These are phyloP conservation scores for Diaporthe destruens DNA, from an alignment of 2,329 filamentous ascomycete species.

Conservation along the genomic window DNA sequence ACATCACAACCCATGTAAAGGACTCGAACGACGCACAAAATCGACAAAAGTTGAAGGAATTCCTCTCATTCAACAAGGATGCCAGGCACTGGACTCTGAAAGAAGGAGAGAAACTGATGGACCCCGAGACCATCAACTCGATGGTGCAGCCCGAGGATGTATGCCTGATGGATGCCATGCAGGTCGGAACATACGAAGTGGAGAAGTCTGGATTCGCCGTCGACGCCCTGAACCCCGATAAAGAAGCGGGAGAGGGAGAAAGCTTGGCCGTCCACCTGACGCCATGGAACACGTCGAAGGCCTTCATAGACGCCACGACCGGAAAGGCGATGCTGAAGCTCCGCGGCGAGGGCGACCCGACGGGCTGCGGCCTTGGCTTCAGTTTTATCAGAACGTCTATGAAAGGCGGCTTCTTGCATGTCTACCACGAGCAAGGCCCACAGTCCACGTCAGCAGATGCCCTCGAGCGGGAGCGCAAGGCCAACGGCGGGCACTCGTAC, in stretches of 20 bases:
- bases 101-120: constrained; percentile 79
- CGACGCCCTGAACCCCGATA: constrained; percentile 74
- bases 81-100: constrained; percentile 88
- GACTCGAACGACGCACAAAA: constrained; percentile 96
- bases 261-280: constrained; percentile 90
- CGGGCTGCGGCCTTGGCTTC: constrained; percentile 91
- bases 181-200: constrained; percentile 91
- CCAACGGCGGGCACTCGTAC: constrained; percentile 94
- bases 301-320: constrained; percentile 92
- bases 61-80: constrained; percentile 90
- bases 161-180: constrained; percentile 95
- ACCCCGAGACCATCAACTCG: constrained; percentile 82
- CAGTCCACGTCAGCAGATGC: constrained; percentile 81
- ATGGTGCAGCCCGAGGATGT: constrained; percentile 98
- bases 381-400: constrained; percentile 98
- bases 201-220: constrained; percentile 86
- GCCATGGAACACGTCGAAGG: constrained; percentile 96
- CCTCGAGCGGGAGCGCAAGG: constrained; percentile 87
- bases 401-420: constrained; percentile 95
- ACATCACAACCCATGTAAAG: constrained; percentile 91
- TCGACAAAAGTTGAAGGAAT: constrained; percentile 96
- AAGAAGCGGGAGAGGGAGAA: constrained; percentile 73
- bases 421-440: constrained; percentile 72
- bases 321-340: constrained; percentile 97
- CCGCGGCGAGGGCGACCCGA: constrained; percentile 94